Evolutionary conservation across 768 basidiomycete genomes (phyloP).

Genomic region (Obba rivulosa): DNA sequence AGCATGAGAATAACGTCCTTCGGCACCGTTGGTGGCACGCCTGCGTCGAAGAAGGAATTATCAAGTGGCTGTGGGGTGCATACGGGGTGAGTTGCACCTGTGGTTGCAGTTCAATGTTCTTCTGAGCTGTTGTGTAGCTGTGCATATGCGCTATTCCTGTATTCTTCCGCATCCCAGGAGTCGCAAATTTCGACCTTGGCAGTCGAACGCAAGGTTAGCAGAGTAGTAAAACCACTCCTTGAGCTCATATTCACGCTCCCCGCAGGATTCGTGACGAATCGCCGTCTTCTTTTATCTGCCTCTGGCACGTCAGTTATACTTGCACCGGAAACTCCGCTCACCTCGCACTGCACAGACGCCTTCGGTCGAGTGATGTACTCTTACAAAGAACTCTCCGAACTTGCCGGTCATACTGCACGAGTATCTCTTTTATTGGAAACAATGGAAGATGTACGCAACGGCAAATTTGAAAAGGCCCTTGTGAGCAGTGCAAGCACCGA

Average conservation of each 20-base stretch:
- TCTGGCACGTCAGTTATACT: conserved; percentile 43
- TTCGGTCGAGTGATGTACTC: conserved; percentile 96
- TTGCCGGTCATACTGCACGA: conserved; percentile 92
- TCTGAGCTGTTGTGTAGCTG: conserved; percentile 37
- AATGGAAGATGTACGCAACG: conserved; percentile 79
- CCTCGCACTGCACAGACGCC: conserved; percentile 72
- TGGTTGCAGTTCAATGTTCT: not conserved
- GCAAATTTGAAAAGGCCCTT: conserved; percentile 84
- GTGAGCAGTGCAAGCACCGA: conserved; percentile 69
- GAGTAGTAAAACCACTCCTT: not conserved
- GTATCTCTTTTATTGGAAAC: conserved; percentile 87
- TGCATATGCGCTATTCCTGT: conserved; percentile 91
- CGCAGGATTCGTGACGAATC: conserved; percentile 93
- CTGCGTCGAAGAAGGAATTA: conserved; percentile 89
- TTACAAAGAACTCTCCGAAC: conserved; percentile 93
- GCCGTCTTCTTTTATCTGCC: conserved; percentile 81
- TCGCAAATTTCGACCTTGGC: conserved; percentile 64
- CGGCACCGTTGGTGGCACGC: conserved; percentile 84
- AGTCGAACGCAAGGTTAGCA: conserved; percentile 77
- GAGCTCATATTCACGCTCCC: not conserved
- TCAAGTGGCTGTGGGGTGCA: conserved; percentile 97
- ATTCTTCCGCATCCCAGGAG: conserved; percentile 82
- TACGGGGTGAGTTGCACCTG: conserved; percentile 61
- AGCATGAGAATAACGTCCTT: conserved; percentile 80
- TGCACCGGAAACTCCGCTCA: not conserved